Percentiles rank a stretch among this genome's conserved stretches.
These are phyloP conservation scores for Ustilago crameri DNA, from an alignment of 1,284 basidiomycete species.

Conservation along the genomic window DNA sequence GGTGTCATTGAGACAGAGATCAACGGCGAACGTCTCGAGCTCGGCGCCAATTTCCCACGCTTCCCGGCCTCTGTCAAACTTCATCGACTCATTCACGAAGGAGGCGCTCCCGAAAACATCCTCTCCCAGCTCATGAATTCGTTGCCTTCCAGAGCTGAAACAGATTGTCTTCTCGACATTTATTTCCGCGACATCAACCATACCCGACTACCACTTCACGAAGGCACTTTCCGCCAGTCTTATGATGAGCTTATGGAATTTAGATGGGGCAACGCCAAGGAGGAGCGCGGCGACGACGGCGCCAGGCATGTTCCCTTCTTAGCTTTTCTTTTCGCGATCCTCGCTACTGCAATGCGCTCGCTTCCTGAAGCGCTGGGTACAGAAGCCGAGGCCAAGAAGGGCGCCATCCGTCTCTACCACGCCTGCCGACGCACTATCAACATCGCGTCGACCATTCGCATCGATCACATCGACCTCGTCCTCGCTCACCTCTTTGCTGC, in stretches of 20 bases:
- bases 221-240: slow-evolving; percentile 81
- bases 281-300: slow-evolving; percentile 71
- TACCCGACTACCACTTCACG: slow-evolving; percentile 92
- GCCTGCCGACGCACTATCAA: slow-evolving; percentile 73
- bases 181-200: slow-evolving; percentile 77
- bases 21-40: slow-evolving; percentile 63
- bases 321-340: slow-evolving; percentile 87
- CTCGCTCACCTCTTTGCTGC: slow-evolving; percentile 72
- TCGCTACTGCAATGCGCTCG: slow-evolving; percentile 87
- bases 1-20: slow-evolving; percentile 62
- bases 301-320: slow-evolving; percentile 83
- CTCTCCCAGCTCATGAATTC: slow-evolving; percentile 58
- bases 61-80: slow-evolving; percentile 62
- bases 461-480: slow-evolving; percentile 65
- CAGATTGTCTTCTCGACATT: slow-evolving; percentile 58
- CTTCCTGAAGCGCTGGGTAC: slow-evolving; percentile 77
- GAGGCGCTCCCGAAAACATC: slow-evolving; percentile 59
- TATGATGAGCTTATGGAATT: slow-evolving; percentile 80
- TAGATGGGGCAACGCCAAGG: slow-evolving; percentile 54
- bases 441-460: slow-evolving; percentile 58
- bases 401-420: slow-evolving; percentile 69
- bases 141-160: slow-evolving; percentile 52
- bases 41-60: slow-evolving; percentile 59
- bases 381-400: slow-evolving; percentile 56
- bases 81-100: slow-evolving; percentile 62